A percentile compares a stretch with the other conserved stretches of the same genome.
These are phyloP conservation scores for Chloris gayana DNA, from an alignment of 176 grass and related monocot genomes.

Conservation along the genomic window DNA sequence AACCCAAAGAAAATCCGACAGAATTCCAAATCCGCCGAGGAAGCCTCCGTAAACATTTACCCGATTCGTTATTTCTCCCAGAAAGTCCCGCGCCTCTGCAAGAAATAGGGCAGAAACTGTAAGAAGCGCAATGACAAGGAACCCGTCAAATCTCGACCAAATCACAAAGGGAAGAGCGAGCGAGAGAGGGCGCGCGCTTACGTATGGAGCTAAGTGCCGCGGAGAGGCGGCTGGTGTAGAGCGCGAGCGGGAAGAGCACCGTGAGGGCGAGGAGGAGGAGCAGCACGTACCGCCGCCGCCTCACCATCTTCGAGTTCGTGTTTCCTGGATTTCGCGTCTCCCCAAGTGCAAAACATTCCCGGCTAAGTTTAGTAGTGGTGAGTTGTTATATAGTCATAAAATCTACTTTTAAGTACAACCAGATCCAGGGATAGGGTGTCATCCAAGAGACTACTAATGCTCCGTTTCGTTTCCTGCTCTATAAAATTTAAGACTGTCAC, in stretches of 20 bases:
- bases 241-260: conserved; percentile 39
- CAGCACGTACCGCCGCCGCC: conserved; percentile 17
- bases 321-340: background rate
- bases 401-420: background rate
- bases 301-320: conserved; percentile 11
- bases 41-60: conserved; percentile 18
- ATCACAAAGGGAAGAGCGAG: background rate
- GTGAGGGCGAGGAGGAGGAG: conserved; percentile 38
- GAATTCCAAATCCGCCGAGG: background rate
- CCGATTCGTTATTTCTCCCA: conserved; percentile 28
- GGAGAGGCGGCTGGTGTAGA: conserved; percentile 38
- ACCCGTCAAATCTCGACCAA: conserved; percentile 10
- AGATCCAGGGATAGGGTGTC: background rate
- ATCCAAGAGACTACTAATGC: too few relatives aligned
- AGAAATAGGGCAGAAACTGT: background rate
- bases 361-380: background rate
- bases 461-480: too few relatives aligned
- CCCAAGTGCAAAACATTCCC: background rate
- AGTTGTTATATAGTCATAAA: background rate
- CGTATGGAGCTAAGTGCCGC: conserved; percentile 17
- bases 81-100: conserved; percentile 26
- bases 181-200: background rate
- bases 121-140: conserved; percentile 24
- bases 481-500: too few relatives aligned
- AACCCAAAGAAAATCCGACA: conserved; percentile 15